Percentiles rank a stretch among this genome's conserved stretches.
Conservation (phyloP, 257 asterid genomes). For the Cruciata laevipes region DNA sequence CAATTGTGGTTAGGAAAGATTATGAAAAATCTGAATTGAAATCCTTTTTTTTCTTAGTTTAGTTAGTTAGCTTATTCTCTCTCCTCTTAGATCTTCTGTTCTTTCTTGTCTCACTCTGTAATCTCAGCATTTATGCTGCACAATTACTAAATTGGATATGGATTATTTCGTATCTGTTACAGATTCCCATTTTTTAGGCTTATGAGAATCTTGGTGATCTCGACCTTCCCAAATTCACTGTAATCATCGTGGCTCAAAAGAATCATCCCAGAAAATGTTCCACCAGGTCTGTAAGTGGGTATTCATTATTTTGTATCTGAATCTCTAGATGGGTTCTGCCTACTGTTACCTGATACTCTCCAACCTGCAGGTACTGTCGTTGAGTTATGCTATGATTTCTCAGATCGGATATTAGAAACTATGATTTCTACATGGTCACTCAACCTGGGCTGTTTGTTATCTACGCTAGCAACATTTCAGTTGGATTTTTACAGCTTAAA, state of each 20-base stretch:
- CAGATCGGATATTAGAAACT: too few species aligned
- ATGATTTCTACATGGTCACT: slow-evolving; percentile 86
- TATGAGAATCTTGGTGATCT: slow-evolving; percentile 74
- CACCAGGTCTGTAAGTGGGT: slow-evolving; percentile 48
- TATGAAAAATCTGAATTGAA: too few species aligned
- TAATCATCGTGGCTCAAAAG: slow-evolving; percentile 86
- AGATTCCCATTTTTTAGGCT: slow-evolving; percentile 48
- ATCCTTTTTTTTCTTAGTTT: too few species aligned
- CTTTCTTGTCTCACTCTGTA: too few species aligned
- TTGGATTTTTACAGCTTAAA: background rate
- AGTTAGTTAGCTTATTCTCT: too few species aligned
- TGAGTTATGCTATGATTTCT: too few species aligned
- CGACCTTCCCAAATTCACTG: slow-evolving; percentile 68
- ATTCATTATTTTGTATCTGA: slow-evolving; percentile 6
- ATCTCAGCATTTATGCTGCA: too few species aligned
- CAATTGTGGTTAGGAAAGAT: too few species aligned
- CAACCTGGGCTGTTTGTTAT: slow-evolving; percentile 82
- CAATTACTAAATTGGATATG: too few species aligned
- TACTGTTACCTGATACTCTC: slow-evolving; percentile 6
- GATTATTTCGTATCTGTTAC: too few species aligned
- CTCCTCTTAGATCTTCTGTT: too few species aligned
- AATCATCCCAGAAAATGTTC: slow-evolving; percentile 83
- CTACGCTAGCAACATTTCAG: slow-evolving; percentile 13
- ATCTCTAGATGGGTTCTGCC: background rate
- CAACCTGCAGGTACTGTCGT: slow-evolving; percentile 69